These are phyloP conservation scores for Cytospora chrysosperma DNA, from an alignment of 2,329 filamentous ascomycete species.

Conservation along the genomic window DNA sequence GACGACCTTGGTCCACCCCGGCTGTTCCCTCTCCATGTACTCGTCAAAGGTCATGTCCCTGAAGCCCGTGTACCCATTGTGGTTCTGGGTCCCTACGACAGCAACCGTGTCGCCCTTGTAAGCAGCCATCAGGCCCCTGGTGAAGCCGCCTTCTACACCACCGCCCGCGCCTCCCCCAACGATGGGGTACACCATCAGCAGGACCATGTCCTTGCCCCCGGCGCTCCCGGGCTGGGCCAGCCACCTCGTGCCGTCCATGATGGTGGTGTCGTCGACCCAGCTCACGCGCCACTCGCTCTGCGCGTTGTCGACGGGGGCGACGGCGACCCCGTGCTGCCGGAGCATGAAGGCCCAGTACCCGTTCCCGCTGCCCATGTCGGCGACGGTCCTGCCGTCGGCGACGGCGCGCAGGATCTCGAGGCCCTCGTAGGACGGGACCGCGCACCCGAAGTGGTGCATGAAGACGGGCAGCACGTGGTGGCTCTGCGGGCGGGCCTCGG, in stretches of 20 bases:
- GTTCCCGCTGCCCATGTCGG: constrained; percentile 70
- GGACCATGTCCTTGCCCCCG: constrained; percentile 54
- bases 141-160: constrained; percentile 64
- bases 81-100: constrained; percentile 73
- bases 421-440: constrained; percentile 65
- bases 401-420: constrained; percentile 59
- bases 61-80: constrained; percentile 73
- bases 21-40: constrained; percentile 60
- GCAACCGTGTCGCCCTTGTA: constrained; percentile 65
- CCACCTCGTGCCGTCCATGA: constrained; percentile 59
- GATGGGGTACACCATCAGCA: constrained; percentile 72
- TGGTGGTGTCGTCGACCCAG: constrained; percentile 68
- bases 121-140: constrained; percentile 57
- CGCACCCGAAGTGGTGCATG: constrained; percentile 79
- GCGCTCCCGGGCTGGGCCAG: constrained; percentile 43
- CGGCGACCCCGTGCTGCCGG: constrained; percentile 53
- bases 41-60: constrained; percentile 61
- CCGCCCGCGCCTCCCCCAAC: constrained; percentile 64
- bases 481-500: constrained; percentile 49
- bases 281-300: constrained; percentile 66
- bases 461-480: constrained; percentile 71
- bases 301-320: constrained; percentile 65
- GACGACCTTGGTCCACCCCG: constrained; percentile 57
- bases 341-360: constrained; percentile 77
- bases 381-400: constrained; percentile 51